Evolutionary conservation across 345 rosid genomes (phyloP).

Genomic region (Atalantia buxifolia): DNA sequence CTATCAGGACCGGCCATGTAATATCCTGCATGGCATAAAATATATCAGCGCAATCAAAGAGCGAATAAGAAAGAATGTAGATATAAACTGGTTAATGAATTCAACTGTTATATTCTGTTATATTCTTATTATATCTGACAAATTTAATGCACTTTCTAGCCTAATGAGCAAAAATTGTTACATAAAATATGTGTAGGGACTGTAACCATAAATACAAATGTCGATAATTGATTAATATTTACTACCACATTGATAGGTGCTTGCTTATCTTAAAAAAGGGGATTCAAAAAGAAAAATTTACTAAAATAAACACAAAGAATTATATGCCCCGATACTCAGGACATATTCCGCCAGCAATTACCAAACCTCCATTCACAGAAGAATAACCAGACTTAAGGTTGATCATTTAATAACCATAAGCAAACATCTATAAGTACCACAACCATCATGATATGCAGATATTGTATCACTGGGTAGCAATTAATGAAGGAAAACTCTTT

Average conservation of each 20-base stretch:
- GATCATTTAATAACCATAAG: not conserved
- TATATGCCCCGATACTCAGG: not conserved
- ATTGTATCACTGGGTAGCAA: not conserved
- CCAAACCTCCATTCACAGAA: not conserved
- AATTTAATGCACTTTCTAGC: not conserved
- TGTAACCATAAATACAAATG: not conserved
- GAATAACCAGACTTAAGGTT: not conserved
- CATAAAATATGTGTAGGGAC: not conserved
- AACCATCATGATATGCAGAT: not conserved
- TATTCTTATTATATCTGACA: not conserved
- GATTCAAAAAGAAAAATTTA: not conserved
- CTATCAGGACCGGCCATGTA: slow-evolving; percentile 44
- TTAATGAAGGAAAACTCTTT: not conserved
- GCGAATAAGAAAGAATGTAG: not conserved
- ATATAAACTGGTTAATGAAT: not conserved
- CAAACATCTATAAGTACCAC: not conserved
- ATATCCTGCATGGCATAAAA: slow-evolving; percentile 16
- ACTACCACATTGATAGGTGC: not conserved
- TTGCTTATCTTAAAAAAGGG: not conserved
- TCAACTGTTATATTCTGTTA: not conserved
- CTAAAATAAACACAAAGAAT: not conserved
- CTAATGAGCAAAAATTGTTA: not conserved
- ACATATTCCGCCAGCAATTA: not conserved
- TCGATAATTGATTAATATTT: not conserved
- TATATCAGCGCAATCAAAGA: slow-evolving; percentile 8